Evolutionary conservation across 2,329 filamentous ascomycete genomes (phyloP).

Genomic region (Microcera coccophila): DNA sequence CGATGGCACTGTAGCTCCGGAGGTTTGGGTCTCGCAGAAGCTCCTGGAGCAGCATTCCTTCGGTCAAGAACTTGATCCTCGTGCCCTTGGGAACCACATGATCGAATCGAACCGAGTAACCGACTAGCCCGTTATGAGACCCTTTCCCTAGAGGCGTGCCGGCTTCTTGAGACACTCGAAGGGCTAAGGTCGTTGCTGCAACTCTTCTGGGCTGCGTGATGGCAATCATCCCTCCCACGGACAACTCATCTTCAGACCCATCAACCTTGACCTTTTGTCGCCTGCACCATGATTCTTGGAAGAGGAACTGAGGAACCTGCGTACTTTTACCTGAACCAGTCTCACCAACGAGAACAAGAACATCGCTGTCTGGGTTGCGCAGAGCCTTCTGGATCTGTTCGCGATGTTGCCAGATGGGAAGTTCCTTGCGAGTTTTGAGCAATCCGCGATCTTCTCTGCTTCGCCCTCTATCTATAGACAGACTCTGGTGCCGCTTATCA

Average conservation of each 20-base stretch:
- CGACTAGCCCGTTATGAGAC: conserved; percentile 56
- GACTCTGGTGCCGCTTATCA: conserved; percentile 8
- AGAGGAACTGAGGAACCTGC: conserved; percentile 88
- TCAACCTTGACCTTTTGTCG: conserved; percentile 51
- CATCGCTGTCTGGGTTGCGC: conserved; percentile 53
- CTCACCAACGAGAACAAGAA: conserved; percentile 85
- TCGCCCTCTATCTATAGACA: conserved; percentile 12
- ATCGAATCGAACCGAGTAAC: conserved; percentile 94
- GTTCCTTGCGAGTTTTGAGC: conserved; percentile 54
- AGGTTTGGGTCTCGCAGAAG: conserved; percentile 81
- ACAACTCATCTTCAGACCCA: conserved; percentile 38
- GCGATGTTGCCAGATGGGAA: conserved; percentile 78
- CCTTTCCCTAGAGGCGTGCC: conserved; percentile 49
- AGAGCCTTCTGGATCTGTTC: conserved; percentile 65
- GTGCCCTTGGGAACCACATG: conserved; percentile 77
- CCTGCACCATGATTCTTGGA: conserved; percentile 73
- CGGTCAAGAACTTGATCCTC: conserved; percentile 88
- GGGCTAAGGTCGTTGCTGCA: conserved; percentile 85
- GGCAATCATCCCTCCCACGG: conserved; percentile 76
- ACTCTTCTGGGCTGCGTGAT: conserved; percentile 93
- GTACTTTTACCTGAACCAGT: conserved; percentile 97
- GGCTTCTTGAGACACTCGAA: conserved; percentile 77
- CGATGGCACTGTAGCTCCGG: conserved; percentile 78
- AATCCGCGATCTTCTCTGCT: conserved; percentile 30
- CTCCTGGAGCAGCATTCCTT: conserved; percentile 94